phyloP scores from a whole-genome alignment of 768 basidiomycete genomes.

The Phlegmacium glaucopus region DNA sequence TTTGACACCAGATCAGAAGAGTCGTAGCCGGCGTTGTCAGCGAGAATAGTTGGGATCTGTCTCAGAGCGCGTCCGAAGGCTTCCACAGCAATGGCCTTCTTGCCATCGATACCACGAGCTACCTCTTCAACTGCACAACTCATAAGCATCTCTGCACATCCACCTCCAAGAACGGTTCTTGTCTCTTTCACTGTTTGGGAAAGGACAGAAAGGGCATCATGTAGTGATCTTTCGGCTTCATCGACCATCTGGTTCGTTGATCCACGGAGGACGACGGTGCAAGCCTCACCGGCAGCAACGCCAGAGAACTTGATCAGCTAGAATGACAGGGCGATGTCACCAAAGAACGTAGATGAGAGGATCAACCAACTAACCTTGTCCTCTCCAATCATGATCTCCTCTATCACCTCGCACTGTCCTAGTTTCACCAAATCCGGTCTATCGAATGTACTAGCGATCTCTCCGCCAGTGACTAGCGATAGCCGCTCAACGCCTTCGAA shows the following conservation, averaged over 20 bases:
- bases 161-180: slow-evolving; percentile 89
- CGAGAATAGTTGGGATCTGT: slow-evolving; percentile 94
- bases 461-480: slow-evolving; percentile 95
- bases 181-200: slow-evolving; percentile 99
- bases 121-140: slow-evolving; percentile 89
- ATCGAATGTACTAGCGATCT: slow-evolving; percentile 95
- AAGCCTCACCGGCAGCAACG: slow-evolving; percentile 95
- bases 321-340: not conserved
- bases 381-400: slow-evolving; percentile 99
- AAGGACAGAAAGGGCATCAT: slow-evolving; percentile 95
- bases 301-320: slow-evolving; percentile 99
- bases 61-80: slow-evolving; percentile 85
- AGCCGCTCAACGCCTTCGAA: slow-evolving; percentile 98
- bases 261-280: slow-evolving; percentile 95
- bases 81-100: slow-evolving; percentile 94
- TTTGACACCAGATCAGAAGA: slow-evolving; percentile 92
- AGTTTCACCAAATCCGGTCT: slow-evolving; percentile 89
- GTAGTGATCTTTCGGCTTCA: slow-evolving; percentile 95
- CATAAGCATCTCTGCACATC: slow-evolving; percentile 99
- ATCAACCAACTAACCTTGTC: slow-evolving; percentile 68
- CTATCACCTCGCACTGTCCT: slow-evolving; percentile 90
- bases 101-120: slow-evolving; percentile 81
- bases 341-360: not conserved
- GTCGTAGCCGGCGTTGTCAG: slow-evolving; percentile 97
- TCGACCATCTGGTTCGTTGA: slow-evolving; percentile 99